Evolutionary conservation across 1,284 basidiomycete genomes (phyloP), one percentile per base, ranked within the genome.

Genomic region (Apiotrichum laibachii): DNA sequence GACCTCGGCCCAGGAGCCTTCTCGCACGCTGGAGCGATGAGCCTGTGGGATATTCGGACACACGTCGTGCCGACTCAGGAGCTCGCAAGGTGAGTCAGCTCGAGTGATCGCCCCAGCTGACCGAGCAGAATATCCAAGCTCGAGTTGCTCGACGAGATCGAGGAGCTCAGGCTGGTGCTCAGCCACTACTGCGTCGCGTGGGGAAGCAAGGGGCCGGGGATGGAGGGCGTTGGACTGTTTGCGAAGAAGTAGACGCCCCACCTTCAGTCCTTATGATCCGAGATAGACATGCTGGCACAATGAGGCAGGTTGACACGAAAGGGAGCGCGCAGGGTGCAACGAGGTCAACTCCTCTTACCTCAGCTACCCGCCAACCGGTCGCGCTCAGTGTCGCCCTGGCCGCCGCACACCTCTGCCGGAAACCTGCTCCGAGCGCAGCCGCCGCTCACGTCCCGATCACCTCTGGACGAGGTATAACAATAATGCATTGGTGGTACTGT

Each of bases 91-190:
- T 89, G 66, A 59, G 81, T 59, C n/a, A 12, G 18, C 33, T 16
- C 40, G 55, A 49, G 35, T 16, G 43, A 35, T 35, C 42, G 7
- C 6, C 12, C 16, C 1, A 15, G 19, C 50, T 55, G 42, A 37
- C 18, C 55, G 48, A 58, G 19, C 67, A 91, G 90, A 62, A 87
- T 92, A 67, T 83, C 86, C 1, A 81, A 79, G 57, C 80, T 94
- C 10, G 92, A 95, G 72, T 83, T 89, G 75, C 82, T 96, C 9
- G 93, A 97, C 69, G 93, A 96, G 76, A 81, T 92, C 15, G 93
- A 97, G 73, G 92, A 97, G 75, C 82, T 96, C 19, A 88, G 92
- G 53, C 83, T 97, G 3, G 88, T 96, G 1, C 79, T 95, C 37
- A 82, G 82, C 5, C 92, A 96, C 73, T 96, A 96, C 75, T 89